phyloP scores from a whole-genome alignment of 345 rosid species.

The Trapa incisa region DNA sequence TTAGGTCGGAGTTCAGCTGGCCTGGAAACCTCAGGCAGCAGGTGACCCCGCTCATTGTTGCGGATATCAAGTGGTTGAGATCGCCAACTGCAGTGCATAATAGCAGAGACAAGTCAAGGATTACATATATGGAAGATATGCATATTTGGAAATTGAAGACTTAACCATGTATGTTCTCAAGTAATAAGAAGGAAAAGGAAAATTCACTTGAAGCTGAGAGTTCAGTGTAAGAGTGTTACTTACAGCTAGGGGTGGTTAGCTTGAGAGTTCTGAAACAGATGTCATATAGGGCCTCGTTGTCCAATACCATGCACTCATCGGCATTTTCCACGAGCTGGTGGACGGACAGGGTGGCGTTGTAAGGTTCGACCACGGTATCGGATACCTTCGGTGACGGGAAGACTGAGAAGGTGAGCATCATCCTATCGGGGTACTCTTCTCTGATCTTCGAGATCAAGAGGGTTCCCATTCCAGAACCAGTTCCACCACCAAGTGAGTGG shows the following conservation, averaged over 20 bases:
- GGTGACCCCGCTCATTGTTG: constrained; percentile 27
- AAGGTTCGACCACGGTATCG: constrained; percentile 1
- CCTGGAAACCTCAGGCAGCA: constrained; percentile 31
- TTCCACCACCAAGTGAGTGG: constrained; percentile 25
- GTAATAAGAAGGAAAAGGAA: background rate
- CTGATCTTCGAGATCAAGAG: constrained; percentile 22
- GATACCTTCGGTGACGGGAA: constrained; percentile 19
- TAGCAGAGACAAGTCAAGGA: background rate
- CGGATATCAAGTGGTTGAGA: constrained; percentile 23
- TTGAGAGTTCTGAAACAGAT: constrained; percentile 27
- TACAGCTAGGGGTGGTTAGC: constrained; percentile 23
- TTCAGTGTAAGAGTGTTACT: background rate
- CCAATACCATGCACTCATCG: constrained; percentile 10
- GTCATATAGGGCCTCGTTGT: constrained; percentile 23
- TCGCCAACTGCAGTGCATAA: constrained; percentile 16
- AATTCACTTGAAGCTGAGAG: background rate
- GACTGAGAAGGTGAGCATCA: constrained; percentile 27
- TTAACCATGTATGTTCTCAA: background rate
- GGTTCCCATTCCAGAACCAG: constrained; percentile 29
- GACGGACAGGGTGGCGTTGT: constrained; percentile 22
- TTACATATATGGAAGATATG: background rate
- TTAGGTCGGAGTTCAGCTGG: constrained; percentile 24
- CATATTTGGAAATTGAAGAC: background rate
- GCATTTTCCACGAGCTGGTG: constrained; percentile 6
- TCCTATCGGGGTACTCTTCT: constrained; percentile 24